Conservation (phyloP, 257 asterid genomes). For the Solanum gandarillasii region DNA sequence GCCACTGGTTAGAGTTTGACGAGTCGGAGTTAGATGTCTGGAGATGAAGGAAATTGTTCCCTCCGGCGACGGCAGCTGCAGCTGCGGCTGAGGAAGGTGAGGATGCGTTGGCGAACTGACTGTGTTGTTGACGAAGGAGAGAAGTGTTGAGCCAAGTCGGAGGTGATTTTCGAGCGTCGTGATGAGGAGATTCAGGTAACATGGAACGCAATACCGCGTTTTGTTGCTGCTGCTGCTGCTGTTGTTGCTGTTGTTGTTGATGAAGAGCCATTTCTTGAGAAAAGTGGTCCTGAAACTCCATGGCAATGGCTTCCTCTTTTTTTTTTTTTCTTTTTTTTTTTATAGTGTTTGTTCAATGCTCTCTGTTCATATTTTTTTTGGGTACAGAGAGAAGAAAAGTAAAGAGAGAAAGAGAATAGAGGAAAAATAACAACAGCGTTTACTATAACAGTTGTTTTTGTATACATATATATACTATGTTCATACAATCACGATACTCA, state of each 20-base stretch:
- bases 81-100: background rate
- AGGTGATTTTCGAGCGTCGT: background rate
- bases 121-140: conserved; percentile 12
- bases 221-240: background rate
- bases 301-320: background rate
- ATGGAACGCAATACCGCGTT: conserved; percentile 5
- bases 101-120: background rate
- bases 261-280: conserved; percentile 28
- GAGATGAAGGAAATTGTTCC: conserved; percentile 18
- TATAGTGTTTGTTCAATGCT: background rate
- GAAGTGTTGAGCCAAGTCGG: conserved; percentile 25
- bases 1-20: conserved; percentile 19
- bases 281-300: conserved; percentile 36
- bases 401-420: background rate
- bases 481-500: background rate
- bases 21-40: conserved; percentile 10
- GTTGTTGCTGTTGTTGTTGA: conserved; percentile 8
- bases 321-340: background rate
- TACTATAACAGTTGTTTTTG: background rate
- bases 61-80: background rate
- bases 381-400: background rate
- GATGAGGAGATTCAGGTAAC: background rate
- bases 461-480: background rate
- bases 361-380: background rate
- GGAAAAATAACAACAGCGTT: background rate